Evolutionary conservation across 176 grass and related monocot species (phyloP).

Genomic region (Elaeis guineensis): DNA sequence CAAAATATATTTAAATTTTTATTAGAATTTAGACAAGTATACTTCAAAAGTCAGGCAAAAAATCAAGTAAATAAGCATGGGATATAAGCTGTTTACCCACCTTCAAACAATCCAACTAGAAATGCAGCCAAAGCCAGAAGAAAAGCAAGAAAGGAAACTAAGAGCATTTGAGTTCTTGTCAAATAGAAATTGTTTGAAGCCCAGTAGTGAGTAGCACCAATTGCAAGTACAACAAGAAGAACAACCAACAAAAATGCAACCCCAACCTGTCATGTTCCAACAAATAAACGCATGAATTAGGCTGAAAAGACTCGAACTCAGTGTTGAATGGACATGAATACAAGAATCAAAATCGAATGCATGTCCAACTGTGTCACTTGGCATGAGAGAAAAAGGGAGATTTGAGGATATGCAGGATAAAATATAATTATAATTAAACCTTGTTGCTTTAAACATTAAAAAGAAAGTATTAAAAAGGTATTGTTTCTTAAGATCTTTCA

Average conservation of each 20-base stretch:
- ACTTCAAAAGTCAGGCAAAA: not conserved
- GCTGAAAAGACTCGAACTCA: no score
- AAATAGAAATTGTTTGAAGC: slow-evolving; percentile 99
- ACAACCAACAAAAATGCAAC: slow-evolving; percentile 80
- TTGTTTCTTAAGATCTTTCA: no score
- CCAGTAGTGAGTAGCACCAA: slow-evolving; percentile 93
- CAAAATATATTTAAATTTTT: slow-evolving; percentile 5
- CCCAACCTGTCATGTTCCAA: slow-evolving; percentile 54
- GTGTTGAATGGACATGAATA: no score
- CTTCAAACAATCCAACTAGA: slow-evolving; percentile 86
- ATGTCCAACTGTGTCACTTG: no score
- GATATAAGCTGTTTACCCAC: slow-evolving; percentile 30
- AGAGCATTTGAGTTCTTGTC: slow-evolving; percentile 86
- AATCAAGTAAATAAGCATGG: slow-evolving; percentile 2
- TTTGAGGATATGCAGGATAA: no score
- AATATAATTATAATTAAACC: no score
- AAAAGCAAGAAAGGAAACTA: slow-evolving; percentile 88
- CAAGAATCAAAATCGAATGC: no score
- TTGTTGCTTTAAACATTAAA: no score
- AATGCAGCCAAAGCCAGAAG: slow-evolving; percentile 90
- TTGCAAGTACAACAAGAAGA: slow-evolving; percentile 80
- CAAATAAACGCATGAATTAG: not conserved
- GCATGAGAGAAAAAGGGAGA: no score
- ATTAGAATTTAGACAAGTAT: slow-evolving; percentile 4
- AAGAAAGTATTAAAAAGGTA: no score